Evolutionary conservation across 2,329 filamentous ascomycete genomes (phyloP).

Genomic region (Sphaerulina vaccinii): DNA sequence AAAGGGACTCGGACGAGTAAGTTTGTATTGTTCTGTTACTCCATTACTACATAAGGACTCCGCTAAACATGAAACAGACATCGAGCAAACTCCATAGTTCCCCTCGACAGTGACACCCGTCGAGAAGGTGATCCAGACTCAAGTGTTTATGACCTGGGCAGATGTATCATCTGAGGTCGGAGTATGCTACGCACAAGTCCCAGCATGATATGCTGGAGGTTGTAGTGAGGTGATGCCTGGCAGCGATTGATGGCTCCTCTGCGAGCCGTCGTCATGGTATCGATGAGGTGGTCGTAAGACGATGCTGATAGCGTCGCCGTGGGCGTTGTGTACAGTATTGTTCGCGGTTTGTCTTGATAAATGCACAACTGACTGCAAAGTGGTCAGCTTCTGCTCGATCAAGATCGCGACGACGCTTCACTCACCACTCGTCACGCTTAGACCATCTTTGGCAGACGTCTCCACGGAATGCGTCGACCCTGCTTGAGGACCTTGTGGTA

Average conservation of each 20-base stretch:
- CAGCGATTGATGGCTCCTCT: neutral
- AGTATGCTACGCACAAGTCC: neutral
- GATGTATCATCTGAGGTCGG: conserved; percentile 9
- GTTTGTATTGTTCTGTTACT: too few relatives aligned
- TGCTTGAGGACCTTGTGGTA: conserved; percentile 33
- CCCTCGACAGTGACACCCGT: neutral
- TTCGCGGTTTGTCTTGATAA: neutral
- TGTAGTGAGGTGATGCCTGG: neutral
- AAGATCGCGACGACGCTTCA: neutral
- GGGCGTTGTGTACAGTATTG: neutral
- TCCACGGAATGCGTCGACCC: conserved; percentile 33
- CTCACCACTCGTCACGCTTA: conserved; percentile 27
- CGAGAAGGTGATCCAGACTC: conserved; percentile 10
- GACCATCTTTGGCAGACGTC: conserved; percentile 32
- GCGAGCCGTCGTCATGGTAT: conserved; percentile 1
- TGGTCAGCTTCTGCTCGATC: neutral
- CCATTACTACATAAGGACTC: too few relatives aligned
- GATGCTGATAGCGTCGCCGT: too few relatives aligned
- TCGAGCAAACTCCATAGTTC: neutral
- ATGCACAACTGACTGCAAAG: neutral
- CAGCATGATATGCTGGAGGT: neutral
- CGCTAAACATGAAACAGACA: neutral
- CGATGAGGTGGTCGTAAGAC: neutral
- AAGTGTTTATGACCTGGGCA: conserved; percentile 6
- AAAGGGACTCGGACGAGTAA: too few relatives aligned